phyloP scores from a whole-genome alignment of 2,329 filamentous ascomycete species.

The Stromatinia cepivora region DNA sequence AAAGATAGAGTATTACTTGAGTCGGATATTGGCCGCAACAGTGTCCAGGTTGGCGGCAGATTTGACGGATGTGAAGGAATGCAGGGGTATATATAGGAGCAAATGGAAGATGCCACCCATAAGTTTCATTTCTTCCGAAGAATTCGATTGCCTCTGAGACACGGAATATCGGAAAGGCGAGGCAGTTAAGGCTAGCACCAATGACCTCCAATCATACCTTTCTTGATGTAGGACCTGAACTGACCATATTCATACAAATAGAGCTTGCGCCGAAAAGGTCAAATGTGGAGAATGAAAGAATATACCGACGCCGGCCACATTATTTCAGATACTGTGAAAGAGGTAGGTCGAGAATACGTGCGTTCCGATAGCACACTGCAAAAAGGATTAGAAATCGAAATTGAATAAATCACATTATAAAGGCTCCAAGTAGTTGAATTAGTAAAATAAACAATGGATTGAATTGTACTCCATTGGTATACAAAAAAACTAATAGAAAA shows the following conservation, averaged over 20 bases:
- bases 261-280: background rate
- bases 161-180: background rate
- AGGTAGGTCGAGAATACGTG: too few relatives aligned
- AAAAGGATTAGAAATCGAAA: too few relatives aligned
- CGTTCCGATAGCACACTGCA: too few relatives aligned
- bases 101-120: background rate
- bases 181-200: background rate
- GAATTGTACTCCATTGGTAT: too few relatives aligned
- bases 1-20: background rate
- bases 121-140: background rate
- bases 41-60: accelerated
- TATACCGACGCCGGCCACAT: background rate
- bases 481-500: too few relatives aligned
- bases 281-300: too few relatives aligned
- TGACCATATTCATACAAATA: background rate
- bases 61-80: background rate
- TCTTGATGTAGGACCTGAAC: background rate
- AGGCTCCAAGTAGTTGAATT: too few relatives aligned
- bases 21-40: accelerated
- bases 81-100: background rate
- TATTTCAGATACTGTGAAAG: background rate
- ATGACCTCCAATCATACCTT: background rate
- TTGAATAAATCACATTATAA: too few relatives aligned
- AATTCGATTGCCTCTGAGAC: background rate
- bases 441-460: too few relatives aligned